Conservation (phyloP, 2,329 filamentous ascomycete species). For the Leptographium galeiforme region DNA sequence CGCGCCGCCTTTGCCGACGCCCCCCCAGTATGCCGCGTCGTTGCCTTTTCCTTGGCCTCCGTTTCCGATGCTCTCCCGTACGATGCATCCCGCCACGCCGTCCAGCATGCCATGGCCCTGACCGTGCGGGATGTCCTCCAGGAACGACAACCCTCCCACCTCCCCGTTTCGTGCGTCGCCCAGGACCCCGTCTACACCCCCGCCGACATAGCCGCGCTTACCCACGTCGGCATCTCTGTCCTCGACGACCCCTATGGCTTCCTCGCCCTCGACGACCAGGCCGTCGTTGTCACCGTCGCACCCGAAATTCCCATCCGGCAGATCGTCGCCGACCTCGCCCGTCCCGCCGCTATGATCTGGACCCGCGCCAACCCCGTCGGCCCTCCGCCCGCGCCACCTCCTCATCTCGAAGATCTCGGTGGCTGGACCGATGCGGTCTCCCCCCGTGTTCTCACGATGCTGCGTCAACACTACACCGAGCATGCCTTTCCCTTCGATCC, state of each 20-base stretch:
- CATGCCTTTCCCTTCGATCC: slow-evolving; percentile 6
- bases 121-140: slow-evolving; percentile 10
- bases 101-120: slow-evolving; percentile 12
- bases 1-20: neutral
- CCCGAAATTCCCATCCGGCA: slow-evolving; percentile 18
- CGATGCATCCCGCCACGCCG: neutral
- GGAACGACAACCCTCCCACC: neutral
- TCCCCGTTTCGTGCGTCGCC: slow-evolving; percentile 9
- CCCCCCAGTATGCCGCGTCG: slow-evolving; percentile 7
- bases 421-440: slow-evolving; percentile 10
- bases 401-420: neutral
- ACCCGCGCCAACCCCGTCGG: neutral
- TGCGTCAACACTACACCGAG: slow-evolving; percentile 6
- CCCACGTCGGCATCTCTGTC: slow-evolving; percentile 13
- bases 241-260: slow-evolving; percentile 19
- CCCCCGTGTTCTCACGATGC: slow-evolving; percentile 9
- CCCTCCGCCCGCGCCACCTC: neutral
- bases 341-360: slow-evolving; percentile 19
- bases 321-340: slow-evolving; percentile 19
- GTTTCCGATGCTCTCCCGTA: slow-evolving; percentile 4
- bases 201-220: slow-evolving; percentile 13
- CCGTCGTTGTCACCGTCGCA: slow-evolving; percentile 16
- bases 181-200: slow-evolving; percentile 17
- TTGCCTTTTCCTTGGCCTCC: slow-evolving; percentile 10
- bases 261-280: slow-evolving; percentile 17